Evolutionary conservation across 257 asterid genomes (phyloP), one percentile per base, ranked within the genome.

Genomic region (Rehmannia glutinosa): DNA sequence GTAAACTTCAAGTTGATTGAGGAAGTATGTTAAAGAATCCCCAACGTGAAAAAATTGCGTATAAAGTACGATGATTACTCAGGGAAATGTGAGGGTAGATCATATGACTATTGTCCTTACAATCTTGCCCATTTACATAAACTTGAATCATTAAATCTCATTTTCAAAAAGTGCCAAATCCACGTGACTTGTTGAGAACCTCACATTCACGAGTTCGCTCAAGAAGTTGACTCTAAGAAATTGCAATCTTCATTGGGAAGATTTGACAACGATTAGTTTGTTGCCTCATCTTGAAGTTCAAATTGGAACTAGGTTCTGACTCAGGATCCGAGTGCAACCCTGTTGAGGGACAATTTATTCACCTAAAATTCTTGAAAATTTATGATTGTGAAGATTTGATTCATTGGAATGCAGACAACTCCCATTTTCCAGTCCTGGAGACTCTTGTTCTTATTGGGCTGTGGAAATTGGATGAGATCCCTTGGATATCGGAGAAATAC

Each of bases 401-500:
- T 5, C 3, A 16, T n/a, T 53, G 61, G 61, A n/a, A 53, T 53
- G 61, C 66, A 47, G 59, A 56, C 15, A 30, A 11, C 9, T 4
- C 35, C 10, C 66, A 68, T 23, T 68, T 68, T 30, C 73, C 73
- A 1, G 4, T 24, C 36, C 73, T 68, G 3, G 59, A 43, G 36
- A 15, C 3, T 20, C 73, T 68, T 10, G 9, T 1, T 3, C 13
- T 67, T 10, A 0, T 0, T 1, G 1, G 2, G 5, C 12, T 9
- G 7, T 1, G 3, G 5, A 5, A 5, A 2, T 56, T 68, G 35
- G 33, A 41, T 20, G 32, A 17, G 46, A 39, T 68, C 16, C 65
- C 66, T 41, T 35, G 0, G 68, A 28, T 0, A 32, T 69, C 25
- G 75, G 75, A 38, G 75, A 69, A 0, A 69, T 59, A 58, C 39